Percentiles rank a stretch among this genome's conserved stretches.
Conservation (phyloP, 805 yeast species). For the Barnettozyma californica region DNA sequence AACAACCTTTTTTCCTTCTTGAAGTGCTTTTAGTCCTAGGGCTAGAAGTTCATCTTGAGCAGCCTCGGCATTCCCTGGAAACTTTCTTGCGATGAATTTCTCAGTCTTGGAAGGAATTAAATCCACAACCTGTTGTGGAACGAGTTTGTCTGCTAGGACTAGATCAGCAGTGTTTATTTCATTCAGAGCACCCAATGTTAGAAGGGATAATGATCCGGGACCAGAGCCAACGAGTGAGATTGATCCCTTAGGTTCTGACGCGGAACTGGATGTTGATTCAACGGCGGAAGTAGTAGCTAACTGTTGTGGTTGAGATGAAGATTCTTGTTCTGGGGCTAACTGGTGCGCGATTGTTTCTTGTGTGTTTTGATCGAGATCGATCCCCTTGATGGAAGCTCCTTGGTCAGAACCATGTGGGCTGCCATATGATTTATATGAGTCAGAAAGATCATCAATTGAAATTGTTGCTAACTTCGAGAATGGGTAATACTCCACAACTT, state of each 20-base stretch:
- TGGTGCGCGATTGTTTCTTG: neutral
- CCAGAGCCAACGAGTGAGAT: conserved; percentile 91
- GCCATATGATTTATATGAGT: conserved; percentile 29
- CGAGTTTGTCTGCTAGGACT: conserved; percentile 84
- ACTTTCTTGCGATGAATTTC: conserved; percentile 82
- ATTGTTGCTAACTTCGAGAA: conserved; percentile 55
- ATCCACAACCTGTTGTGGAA: conserved; percentile 81
- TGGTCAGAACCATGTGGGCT: neutral
- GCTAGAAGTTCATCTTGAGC: conserved; percentile 82
- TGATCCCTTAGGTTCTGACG: conserved; percentile 36
- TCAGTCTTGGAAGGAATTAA: conserved; percentile 74
- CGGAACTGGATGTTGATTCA: neutral
- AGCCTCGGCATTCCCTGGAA: conserved; percentile 93
- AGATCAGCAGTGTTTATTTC: conserved; percentile 80
- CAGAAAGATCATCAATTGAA: conserved; percentile 51
- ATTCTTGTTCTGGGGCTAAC: neutral
- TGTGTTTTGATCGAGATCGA: neutral
- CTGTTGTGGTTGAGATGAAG: neutral
- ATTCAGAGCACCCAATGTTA: conserved; percentile 80
- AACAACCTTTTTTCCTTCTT: conserved; percentile 71
- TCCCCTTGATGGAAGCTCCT: neutral
- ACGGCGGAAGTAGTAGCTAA: conserved; percentile 20
- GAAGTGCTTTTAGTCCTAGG: conserved; percentile 62
- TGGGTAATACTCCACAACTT: conserved; percentile 88
- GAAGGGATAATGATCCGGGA: conserved; percentile 79